phyloP scores from a whole-genome alignment of 306 rosid genomes.

The Medicago ruthenica region DNA sequence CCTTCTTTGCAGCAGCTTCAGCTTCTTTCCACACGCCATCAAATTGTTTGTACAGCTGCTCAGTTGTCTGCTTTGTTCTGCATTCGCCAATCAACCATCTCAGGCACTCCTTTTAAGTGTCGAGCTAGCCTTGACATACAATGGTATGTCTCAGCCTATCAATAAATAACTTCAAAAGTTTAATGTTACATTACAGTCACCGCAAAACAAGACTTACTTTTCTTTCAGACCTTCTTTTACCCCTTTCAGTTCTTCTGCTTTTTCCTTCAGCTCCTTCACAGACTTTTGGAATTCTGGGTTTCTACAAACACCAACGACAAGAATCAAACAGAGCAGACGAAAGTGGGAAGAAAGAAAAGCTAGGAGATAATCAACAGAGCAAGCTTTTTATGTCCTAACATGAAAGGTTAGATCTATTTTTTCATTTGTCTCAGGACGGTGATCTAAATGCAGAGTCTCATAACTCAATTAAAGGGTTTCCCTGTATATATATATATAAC shows the following conservation, averaged over 20 bases:
- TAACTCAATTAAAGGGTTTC: too few species aligned
- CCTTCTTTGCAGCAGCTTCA: conserved; percentile 87
- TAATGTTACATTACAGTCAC: conserved; percentile 27
- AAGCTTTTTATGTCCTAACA: neutral
- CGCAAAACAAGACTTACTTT: conserved; percentile 58
- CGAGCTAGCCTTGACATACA: conserved; percentile 96
- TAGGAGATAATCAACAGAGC: neutral
- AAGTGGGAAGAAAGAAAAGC: neutral
- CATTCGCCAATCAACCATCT: conserved; percentile 91
- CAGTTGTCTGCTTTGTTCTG: conserved; percentile 97
- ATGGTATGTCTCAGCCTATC: conserved; percentile 89
- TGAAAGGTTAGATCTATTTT: too few species aligned
- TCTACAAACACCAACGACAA: conserved; percentile 50
- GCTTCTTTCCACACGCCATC: conserved; percentile 93
- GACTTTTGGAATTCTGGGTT: conserved; percentile 77
- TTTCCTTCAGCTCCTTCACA: conserved; percentile 77
- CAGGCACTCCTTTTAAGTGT: conserved; percentile 78
- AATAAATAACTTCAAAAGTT: conserved; percentile 39
- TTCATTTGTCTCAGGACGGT: too few species aligned
- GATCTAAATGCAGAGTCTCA: too few species aligned
- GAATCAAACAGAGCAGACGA: conserved; percentile 3
- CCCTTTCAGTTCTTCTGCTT: conserved; percentile 79
- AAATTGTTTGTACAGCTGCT: conserved; percentile 85
- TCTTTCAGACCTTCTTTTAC: conserved; percentile 77
- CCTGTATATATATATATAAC: neutral